These are phyloP conservation scores for Sanguinoderma infundibulare DNA, from an alignment of 1,284 basidiomycete genomes.

Conservation along the genomic window DNA sequence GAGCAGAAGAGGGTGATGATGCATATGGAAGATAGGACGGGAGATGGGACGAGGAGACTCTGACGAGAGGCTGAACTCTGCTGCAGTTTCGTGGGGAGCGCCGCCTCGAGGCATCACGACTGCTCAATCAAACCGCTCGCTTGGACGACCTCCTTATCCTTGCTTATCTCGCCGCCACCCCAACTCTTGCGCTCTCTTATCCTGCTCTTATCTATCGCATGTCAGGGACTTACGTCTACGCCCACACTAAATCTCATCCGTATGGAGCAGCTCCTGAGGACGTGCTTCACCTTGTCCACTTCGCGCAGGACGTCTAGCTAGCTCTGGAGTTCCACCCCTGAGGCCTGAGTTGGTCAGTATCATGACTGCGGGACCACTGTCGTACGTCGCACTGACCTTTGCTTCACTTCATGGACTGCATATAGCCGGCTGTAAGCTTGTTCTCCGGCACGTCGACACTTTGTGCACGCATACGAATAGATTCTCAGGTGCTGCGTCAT, in stretches of 20 bases:
- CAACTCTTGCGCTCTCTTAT: conserved; percentile 1
- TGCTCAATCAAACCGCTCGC: conserved; percentile 12
- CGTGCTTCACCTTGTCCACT: conserved; percentile 3
- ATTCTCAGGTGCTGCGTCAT: no score
- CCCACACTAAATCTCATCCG: neutral
- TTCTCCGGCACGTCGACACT: no score
- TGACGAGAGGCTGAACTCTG: conserved; percentile 19
- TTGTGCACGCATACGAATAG: no score
- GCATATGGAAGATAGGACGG: conserved; percentile 12
- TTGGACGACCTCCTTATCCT: neutral
- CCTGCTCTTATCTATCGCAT: neutral
- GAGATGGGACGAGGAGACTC: conserved; percentile 17
- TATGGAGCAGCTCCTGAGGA: conserved; percentile 1
- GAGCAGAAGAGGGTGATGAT: neutral
- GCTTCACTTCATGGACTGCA: no score
- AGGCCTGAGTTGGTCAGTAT: no score
- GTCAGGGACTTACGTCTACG: neutral
- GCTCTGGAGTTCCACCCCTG: no score
- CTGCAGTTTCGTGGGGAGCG: conserved; percentile 7
- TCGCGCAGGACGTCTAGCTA: conserved; percentile 10
- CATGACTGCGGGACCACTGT: no score
- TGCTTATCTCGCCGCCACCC: conserved; percentile 17
- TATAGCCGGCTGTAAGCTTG: no score
- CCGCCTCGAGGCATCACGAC: conserved; percentile 25
- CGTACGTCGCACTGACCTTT: no score